These are phyloP conservation scores for Colletotrichum sp. DNA, from an alignment of 2,329 filamentous ascomycete genomes.

Conservation along the genomic window DNA sequence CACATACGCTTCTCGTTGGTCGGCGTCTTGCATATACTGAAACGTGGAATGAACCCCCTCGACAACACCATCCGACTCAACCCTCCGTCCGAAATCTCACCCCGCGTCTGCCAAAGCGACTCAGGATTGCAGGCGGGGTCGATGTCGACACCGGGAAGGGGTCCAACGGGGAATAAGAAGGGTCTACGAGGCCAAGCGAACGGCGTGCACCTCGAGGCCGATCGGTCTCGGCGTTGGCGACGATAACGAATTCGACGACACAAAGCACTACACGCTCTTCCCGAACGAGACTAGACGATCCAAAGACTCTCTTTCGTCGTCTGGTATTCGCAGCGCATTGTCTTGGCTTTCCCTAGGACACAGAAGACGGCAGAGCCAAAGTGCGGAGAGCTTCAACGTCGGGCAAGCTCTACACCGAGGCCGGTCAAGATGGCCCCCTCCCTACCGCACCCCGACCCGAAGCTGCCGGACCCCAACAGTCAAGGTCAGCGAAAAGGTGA, in stretches of 20 bases:
- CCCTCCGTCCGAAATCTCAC: not conserved
- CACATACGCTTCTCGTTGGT: not conserved
- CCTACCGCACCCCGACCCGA: not conserved
- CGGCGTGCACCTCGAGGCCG: not conserved
- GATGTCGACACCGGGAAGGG: not conserved
- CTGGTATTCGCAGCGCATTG: not conserved
- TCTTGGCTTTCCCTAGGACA: not conserved
- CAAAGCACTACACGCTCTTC: not conserved
- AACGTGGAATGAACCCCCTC: slow-evolving; percentile 5
- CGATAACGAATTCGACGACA: not conserved
- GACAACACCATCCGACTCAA: not conserved
- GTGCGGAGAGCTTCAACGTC: not conserved
- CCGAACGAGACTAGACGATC: not conserved
- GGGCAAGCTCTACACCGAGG: not conserved
- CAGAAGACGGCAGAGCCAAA: not conserved
- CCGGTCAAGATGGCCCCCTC: not conserved
- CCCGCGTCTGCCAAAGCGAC: slow-evolving; percentile 1
- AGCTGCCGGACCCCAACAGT: not conserved
- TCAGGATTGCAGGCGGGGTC: not conserved
- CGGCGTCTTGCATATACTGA: slow-evolving; percentile 17
- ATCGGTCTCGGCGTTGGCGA: slow-evolving; percentile 1
- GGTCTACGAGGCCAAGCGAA: not conserved
- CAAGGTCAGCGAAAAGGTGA: not conserved
- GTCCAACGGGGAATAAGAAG: not conserved
- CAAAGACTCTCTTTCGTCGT: not conserved